Evolutionary conservation across 2,329 filamentous ascomycete species (phyloP).

Genomic region (Endoconidiophora polonica): DNA sequence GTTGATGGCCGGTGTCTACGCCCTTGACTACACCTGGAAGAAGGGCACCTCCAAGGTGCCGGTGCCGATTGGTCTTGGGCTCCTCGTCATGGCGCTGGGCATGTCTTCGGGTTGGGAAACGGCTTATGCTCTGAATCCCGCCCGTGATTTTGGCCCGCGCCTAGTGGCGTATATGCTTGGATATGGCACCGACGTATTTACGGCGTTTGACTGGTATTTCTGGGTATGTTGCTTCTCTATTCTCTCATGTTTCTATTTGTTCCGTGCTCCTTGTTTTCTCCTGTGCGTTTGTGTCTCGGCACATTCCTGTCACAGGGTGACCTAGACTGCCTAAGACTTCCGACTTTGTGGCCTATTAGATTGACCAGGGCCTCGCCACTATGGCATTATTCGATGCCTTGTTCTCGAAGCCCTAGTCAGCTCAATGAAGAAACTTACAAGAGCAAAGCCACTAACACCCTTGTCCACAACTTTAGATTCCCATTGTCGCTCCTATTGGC

Average conservation of each 20-base stretch:
- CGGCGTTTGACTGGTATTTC: conserved; percentile 52
- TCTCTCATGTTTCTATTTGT: background rate
- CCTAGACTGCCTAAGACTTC: background rate
- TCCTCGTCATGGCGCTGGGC: conserved; percentile 59
- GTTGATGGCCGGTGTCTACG: conserved; percentile 57
- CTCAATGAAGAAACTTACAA: background rate
- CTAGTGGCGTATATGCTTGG: conserved; percentile 50
- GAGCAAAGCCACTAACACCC: conserved; percentile 4
- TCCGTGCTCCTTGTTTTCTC: conserved; percentile 5
- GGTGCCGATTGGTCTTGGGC: conserved; percentile 47
- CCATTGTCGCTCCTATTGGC: conserved; percentile 54
- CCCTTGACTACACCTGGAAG: conserved; percentile 37
- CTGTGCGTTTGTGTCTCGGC: background rate
- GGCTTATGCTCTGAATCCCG: conserved; percentile 58
- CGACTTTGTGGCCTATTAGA: no score
- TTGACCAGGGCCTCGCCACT: background rate
- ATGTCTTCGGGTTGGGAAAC: conserved; percentile 63
- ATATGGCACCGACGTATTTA: conserved; percentile 52
- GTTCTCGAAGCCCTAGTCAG: conserved; percentile 1
- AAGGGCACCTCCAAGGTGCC: conserved; percentile 36
- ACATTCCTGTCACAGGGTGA: conserved; percentile 3
- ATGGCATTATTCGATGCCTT: background rate
- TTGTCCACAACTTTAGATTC: conserved; percentile 24
- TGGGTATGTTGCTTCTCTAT: conserved; percentile 28
- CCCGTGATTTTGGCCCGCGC: conserved; percentile 54